Conservation (phyloP, 129 eudicot genomes). For the Erigeron canadensis region DNA sequence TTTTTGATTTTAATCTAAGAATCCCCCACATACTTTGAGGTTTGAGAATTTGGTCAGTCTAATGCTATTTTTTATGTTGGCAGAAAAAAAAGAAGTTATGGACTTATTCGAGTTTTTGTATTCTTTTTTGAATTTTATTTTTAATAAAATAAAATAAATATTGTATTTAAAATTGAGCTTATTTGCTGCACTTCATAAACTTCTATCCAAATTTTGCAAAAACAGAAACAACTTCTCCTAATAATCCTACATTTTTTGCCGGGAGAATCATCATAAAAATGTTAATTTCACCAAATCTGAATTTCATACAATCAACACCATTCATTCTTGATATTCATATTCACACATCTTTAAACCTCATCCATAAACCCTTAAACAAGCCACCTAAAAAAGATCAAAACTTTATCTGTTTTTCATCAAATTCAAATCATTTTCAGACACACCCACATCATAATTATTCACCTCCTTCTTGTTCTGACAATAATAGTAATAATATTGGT, state of each 20-base stretch:
- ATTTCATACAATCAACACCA: conserved; percentile 24
- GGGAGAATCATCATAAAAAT: conserved; percentile 7
- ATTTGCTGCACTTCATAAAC: too few species aligned
- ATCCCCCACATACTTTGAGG: conserved; percentile 17
- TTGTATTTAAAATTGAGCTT: too few species aligned
- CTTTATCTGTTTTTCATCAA: conserved; percentile 12
- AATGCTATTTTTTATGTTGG: not conserved
- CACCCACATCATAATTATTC: conserved; percentile 24
- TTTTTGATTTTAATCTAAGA: conserved; percentile 14
- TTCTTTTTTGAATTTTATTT: too few species aligned
- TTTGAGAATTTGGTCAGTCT: not conserved
- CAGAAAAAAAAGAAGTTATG: not conserved
- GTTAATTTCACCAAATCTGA: conserved; percentile 27
- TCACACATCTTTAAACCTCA: conserved; percentile 19
- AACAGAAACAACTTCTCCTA: too few species aligned
- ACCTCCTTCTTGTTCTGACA: conserved; percentile 21
- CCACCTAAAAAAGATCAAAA: conserved; percentile 3
- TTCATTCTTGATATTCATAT: conserved; percentile 28
- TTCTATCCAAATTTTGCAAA: too few species aligned
- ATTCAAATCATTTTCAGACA: not conserved
- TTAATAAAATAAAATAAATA: too few species aligned
- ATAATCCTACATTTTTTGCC: too few species aligned
- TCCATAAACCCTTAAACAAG: conserved; percentile 25
- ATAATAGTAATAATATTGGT: not conserved
- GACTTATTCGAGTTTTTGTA: too few species aligned